Base-by-base conservation (phyloP, 805 yeast genomes). In the Metschnikowia baotianmanensis region DNA sequence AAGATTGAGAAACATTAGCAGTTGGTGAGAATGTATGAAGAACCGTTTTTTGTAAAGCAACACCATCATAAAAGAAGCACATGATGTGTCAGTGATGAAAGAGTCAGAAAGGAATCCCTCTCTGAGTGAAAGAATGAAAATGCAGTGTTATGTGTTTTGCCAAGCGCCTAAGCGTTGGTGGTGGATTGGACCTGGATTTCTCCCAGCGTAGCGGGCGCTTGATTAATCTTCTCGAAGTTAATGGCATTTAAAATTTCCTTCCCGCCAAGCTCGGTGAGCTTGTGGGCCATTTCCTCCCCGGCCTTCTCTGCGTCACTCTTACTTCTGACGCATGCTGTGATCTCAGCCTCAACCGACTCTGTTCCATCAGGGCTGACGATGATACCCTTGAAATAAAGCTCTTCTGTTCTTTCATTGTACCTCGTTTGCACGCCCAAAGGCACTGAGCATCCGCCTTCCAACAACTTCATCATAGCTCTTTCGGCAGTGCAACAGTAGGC, bases 401-500 rank as follows among this genome's bases (percentile, higher is more conserved):
- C 50, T 26, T 72, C 63, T 0, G 80, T 70, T 1, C 36, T 51
- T 16, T 61, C 64, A 39, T 75, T 62, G 49, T 75, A 84, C 7
- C 55, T 49, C n/a, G 89, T 72, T 48, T 80, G 76, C 21, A 88
- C 96, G 38, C 99, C 99, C 50, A 93, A 86, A 6, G 99, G 99
- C 13, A 93, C 97, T 1, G 96, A 87, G 65, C 99, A 93, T 7
- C 99, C 99, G 46, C 98, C 99, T 67, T 93, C 98, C 45, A 93
- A 74, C 18, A 84, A 74, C 62, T 91, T 76, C 86, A 93, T 78
- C 47, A 93, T 67, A 6, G 91, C 72, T 54, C 99, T 76, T 64
- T 93, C 99, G 3, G 96, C 95, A 6, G 80, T 62, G 62, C 98
- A 90, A 52, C 95, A 75, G 45, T 80, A 65, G 1, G 89, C 76